phyloP scores from a whole-genome alignment of 306 rosid species.

The Pyrus betulifolia region DNA sequence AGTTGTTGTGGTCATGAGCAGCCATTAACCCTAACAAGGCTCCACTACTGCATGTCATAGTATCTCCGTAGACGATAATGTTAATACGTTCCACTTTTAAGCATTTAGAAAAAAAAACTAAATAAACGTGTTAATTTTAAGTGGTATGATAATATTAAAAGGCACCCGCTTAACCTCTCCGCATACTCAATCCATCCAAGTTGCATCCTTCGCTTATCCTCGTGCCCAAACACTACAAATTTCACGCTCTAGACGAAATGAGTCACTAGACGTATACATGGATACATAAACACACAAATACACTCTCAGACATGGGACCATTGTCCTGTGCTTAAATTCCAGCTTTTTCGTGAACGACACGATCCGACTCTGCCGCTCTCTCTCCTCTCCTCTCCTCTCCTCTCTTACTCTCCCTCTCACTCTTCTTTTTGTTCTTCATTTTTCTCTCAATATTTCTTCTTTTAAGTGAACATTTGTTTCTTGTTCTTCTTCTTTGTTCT shows the following conservation, averaged over 20 bases:
- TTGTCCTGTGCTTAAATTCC: conserved; percentile 41
- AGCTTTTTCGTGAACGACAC: conserved; percentile 69
- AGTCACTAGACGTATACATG: conserved; percentile 6
- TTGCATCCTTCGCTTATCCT: not conserved
- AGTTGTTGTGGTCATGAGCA: too few species aligned
- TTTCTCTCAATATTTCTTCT: not conserved
- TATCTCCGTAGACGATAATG: too few species aligned
- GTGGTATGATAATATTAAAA: not conserved
- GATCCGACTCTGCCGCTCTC: conserved; percentile 83
- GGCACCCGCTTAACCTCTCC: not conserved
- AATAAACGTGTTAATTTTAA: too few species aligned
- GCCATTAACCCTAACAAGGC: too few species aligned
- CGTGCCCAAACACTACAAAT: not conserved
- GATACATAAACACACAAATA: conserved; percentile 16
- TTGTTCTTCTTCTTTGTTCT: conserved; percentile 1
- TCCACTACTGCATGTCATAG: too few species aligned
- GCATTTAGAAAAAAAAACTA: too few species aligned
- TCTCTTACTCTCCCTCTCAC: not conserved
- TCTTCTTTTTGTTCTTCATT: not conserved
- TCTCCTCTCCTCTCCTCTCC: conserved; percentile 16
- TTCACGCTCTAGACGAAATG: not conserved
- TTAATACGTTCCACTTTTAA: too few species aligned
- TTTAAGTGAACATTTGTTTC: not conserved
- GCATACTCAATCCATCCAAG: not conserved
- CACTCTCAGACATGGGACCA: conserved; percentile 64